These are phyloP conservation scores for Psidium friedrichsthalianum DNA, from an alignment of 345 rosid genomes.

Conservation along the genomic window DNA sequence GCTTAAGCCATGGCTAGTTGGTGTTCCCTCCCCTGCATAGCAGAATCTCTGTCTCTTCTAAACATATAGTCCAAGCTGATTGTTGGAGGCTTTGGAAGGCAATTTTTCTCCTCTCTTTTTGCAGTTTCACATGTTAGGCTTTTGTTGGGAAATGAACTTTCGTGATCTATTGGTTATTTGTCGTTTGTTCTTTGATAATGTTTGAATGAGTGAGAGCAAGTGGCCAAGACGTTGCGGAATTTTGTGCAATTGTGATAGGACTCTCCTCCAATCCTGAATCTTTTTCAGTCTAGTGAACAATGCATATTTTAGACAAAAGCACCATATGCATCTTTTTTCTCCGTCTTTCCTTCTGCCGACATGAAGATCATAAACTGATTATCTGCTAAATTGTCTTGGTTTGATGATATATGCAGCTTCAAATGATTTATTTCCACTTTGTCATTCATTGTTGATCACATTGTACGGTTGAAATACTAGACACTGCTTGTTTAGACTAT, in stretches of 20 bases:
- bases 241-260: background rate
- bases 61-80: background rate
- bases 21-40: background rate
- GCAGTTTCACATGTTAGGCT: background rate
- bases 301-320: background rate
- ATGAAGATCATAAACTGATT: background rate
- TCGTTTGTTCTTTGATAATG: background rate
- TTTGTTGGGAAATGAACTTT: background rate
- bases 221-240: background rate
- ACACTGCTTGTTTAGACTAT: background rate
- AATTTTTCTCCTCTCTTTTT: background rate
- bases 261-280: background rate
- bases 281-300: background rate
- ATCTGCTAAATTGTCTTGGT: background rate
- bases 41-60: background rate
- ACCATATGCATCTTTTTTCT: background rate
- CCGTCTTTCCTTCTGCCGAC: background rate
- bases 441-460: background rate
- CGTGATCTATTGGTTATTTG: background rate
- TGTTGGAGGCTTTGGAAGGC: background rate
- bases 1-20: background rate
- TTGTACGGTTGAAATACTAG: background rate
- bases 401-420: background rate
- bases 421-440: background rate
- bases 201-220: background rate